Percentiles rank a stretch among this genome's conserved stretches.
Conservation (phyloP, 345 rosid genomes). For the Pseudoturritis turrita region DNA sequence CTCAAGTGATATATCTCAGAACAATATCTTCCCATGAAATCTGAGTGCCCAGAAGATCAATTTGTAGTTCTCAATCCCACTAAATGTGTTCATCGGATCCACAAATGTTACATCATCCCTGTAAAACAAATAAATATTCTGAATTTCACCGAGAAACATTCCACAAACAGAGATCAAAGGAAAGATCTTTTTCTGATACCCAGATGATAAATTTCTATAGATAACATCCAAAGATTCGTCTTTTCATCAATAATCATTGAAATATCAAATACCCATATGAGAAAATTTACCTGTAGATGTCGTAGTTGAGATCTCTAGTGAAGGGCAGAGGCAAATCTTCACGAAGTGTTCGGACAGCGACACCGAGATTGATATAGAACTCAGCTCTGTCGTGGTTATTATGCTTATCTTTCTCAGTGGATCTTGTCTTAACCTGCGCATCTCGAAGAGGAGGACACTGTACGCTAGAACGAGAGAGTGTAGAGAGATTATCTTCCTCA, state of each 20-base stretch:
- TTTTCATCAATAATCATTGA: neutral
- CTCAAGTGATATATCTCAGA: constrained; percentile 80
- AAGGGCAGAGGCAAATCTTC: constrained; percentile 86
- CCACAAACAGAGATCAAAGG: constrained; percentile 18
- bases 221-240: neutral
- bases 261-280: constrained; percentile 23
- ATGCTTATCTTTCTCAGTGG: constrained; percentile 35
- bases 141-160: neutral
- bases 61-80: constrained; percentile 82
- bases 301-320: constrained; percentile 77
- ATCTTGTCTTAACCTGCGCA: constrained; percentile 35
- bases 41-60: constrained; percentile 90
- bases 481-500: constrained; percentile 3
- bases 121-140: constrained; percentile 9
- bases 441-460: constrained; percentile 44
- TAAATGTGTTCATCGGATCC: constrained; percentile 79
- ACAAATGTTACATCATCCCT: constrained; percentile 88
- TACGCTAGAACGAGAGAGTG: constrained; percentile 25
- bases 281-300: constrained; percentile 69
- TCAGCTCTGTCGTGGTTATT: constrained; percentile 57
- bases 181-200: neutral
- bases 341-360: constrained; percentile 89
- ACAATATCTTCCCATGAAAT: constrained; percentile 81
- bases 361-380: constrained; percentile 80
- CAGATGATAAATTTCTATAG: neutral